Base-by-base conservation (phyloP, 2,329 filamentous ascomycete genomes). In the Aureobasidium lini region DNA sequence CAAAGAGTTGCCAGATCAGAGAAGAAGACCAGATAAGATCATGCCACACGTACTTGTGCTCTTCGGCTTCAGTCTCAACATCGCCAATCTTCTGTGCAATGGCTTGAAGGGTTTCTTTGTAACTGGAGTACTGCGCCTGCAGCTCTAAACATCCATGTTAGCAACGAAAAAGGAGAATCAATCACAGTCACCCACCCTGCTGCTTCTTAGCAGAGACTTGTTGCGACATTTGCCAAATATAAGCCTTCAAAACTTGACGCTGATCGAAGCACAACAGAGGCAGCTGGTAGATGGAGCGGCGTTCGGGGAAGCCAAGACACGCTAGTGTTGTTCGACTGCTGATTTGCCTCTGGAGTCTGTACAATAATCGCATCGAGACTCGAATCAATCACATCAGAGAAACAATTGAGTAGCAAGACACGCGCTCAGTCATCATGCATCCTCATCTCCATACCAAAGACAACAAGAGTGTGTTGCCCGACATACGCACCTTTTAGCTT, bases 71-170 rank as follows among this genome's bases (percentile, higher is more conserved):
- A 73, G 96, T 90, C 77, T 99, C 94, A 60, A 99, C 92, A 71
- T 97, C 92, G 42, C 94, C 94, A 67, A 99, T 96, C 74, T 96
- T 97, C 70, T 91, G 87, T 32, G 94, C 94, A 68, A 99, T 85
- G 70, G 94, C 89, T 75, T 97, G 93, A 61, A 99, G 83, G 36
- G 80, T 84, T 68, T 82, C 85, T 69, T 86, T 87, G 79, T 82
- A 93, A 75, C 85, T 90, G 65, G 83, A 83, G 73, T 94, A 94
- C 67, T 89, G 88, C 52, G 81, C 77, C 75, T 94, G 89, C 65
- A 94, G 83, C 71, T 94, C 89, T 94, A 67, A 15, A 11, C 4
- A 15, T 11, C 10, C 4, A n/a, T 13, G 37, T 64, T 39, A 63
- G 50, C 57, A 54, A 31, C 13, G 16, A n/a, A 10, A 31, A 1